phyloP scores from a whole-genome alignment of 1,284 basidiomycete genomes.

The Albatrellus sp. region DNA sequence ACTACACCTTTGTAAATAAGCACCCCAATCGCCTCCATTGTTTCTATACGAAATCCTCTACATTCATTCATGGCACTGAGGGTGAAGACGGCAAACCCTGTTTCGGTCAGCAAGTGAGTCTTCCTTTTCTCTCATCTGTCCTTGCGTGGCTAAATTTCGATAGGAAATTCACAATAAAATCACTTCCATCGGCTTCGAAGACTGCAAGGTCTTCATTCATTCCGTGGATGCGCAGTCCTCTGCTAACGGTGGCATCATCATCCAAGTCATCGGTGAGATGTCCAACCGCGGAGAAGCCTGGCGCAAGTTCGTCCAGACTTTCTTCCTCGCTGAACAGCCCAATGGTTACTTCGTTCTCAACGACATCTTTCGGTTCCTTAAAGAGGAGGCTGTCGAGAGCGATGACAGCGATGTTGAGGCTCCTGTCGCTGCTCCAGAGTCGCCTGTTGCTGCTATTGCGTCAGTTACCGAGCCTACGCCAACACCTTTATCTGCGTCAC shows the following conservation, averaged over 20 bases:
- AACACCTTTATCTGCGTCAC: conserved; percentile 18
- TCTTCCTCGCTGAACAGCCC: conserved; percentile 98
- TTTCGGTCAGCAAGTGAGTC: conserved; percentile 81
- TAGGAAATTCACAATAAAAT: conserved; percentile 98
- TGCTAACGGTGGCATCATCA: conserved; percentile 91
- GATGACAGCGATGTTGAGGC: conserved; percentile 48
- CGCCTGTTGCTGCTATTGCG: conserved; percentile 6
- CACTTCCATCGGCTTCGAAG: conserved; percentile 83
- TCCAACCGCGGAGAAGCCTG: conserved; percentile 84
- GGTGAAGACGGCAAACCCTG: conserved; percentile 84
- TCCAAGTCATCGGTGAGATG: conserved; percentile 99
- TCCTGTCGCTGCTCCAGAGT: conserved; percentile 15
- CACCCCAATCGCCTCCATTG: conserved; percentile 93
- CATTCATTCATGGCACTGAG: conserved; percentile 92
- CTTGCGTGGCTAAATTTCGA: conserved; percentile 1
- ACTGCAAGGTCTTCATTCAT: conserved; percentile 98
- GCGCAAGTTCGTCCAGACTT: conserved; percentile 99
- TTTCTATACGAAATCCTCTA: conserved; percentile 98
- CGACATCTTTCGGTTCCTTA: conserved; percentile 99
- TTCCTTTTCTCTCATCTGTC: background rate
- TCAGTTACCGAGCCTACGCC: conserved; percentile 5
- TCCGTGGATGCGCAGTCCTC: conserved; percentile 91
- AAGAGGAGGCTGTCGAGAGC: conserved; percentile 82
- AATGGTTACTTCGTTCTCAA: conserved; percentile 99
- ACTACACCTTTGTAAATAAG: conserved; percentile 98